phyloP scores from a whole-genome alignment of 2,329 filamentous ascomycete genomes.

The Xylariales sp. region DNA sequence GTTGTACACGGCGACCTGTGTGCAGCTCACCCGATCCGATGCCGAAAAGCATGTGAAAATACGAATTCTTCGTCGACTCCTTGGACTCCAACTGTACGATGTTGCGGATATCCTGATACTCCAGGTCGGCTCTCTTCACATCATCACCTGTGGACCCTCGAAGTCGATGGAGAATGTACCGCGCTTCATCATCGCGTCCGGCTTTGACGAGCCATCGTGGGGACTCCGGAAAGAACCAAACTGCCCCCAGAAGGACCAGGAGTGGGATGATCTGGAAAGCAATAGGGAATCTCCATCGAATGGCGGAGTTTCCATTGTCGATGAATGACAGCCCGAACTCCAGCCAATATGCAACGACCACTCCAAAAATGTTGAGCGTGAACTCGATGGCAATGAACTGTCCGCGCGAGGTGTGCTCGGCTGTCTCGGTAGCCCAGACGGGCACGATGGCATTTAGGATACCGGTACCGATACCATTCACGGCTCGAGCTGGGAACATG shows the following conservation, averaged over 20 bases:
- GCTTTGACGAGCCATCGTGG: constrained; percentile 64
- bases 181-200: constrained; percentile 62
- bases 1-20: constrained; percentile 61
- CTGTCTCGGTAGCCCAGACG: constrained; percentile 67
- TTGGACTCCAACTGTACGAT: constrained; percentile 60
- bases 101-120: constrained; percentile 64
- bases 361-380: constrained; percentile 67
- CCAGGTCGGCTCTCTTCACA: constrained; percentile 49
- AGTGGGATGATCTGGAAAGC: constrained; percentile 66
- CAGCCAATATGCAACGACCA: constrained; percentile 59
- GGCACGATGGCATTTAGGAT: constrained; percentile 67
- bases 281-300: constrained; percentile 65
- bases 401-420: constrained; percentile 62
- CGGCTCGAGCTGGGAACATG: constrained; percentile 40
- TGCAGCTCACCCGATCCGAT: constrained; percentile 62
- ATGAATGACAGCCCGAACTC: constrained; percentile 58
- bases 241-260: constrained; percentile 46
- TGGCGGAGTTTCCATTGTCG: constrained; percentile 50
- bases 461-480: constrained; percentile 65
- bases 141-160: constrained; percentile 55
- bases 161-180: constrained; percentile 59
- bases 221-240: constrained; percentile 68
- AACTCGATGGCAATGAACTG: constrained; percentile 69
- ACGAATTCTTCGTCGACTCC: constrained; percentile 51
- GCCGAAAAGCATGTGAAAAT: constrained; percentile 63